These are phyloP conservation scores for Pseudoscleropodium purum DNA, from an alignment of 225 moss, liverwort and hornwort genomes.

Conservation along the genomic window DNA sequence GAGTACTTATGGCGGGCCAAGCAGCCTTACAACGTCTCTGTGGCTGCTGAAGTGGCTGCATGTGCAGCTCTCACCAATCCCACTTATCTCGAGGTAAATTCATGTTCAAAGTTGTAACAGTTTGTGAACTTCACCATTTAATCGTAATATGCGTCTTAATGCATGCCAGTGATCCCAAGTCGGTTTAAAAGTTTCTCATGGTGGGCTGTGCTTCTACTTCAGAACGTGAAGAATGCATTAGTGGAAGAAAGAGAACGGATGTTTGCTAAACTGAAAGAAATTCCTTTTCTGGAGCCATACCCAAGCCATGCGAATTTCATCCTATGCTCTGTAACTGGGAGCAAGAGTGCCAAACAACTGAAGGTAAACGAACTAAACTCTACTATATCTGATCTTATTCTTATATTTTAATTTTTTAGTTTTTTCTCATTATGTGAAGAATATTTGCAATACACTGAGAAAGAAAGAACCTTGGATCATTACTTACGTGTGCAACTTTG, in stretches of 20 bases:
- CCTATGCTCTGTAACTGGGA: slow-evolving; percentile 59
- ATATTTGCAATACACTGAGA: not conserved
- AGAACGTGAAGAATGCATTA: slow-evolving; percentile 86
- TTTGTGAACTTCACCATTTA: not conserved
- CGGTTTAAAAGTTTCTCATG: not conserved
- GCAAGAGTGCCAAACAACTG: slow-evolving; percentile 70
- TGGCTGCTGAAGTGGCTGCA: slow-evolving; percentile 95
- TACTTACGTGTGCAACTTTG: not conserved
- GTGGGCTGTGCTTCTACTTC: not conserved
- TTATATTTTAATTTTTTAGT: no score
- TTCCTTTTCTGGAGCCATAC: slow-evolving; percentile 72
- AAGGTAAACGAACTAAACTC: slow-evolving; percentile 35
- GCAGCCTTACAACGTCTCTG: slow-evolving; percentile 98
- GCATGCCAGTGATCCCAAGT: not conserved
- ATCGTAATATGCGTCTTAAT: not conserved
- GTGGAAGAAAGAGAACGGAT: slow-evolving; percentile 76
- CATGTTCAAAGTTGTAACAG: not conserved
- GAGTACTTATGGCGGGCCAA: slow-evolving; percentile 95
- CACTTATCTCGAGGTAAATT: slow-evolving; percentile 63
- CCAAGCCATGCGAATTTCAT: slow-evolving; percentile 89
- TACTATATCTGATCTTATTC: not conserved
- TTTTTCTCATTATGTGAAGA: not conserved
- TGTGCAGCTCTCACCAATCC: slow-evolving; percentile 82
- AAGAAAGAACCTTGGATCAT: not conserved
- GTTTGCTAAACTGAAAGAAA: slow-evolving; percentile 48